Evolutionary conservation across 1,139 yeast genomes (phyloP).

Genomic region (Maudiozyma humilis): DNA sequence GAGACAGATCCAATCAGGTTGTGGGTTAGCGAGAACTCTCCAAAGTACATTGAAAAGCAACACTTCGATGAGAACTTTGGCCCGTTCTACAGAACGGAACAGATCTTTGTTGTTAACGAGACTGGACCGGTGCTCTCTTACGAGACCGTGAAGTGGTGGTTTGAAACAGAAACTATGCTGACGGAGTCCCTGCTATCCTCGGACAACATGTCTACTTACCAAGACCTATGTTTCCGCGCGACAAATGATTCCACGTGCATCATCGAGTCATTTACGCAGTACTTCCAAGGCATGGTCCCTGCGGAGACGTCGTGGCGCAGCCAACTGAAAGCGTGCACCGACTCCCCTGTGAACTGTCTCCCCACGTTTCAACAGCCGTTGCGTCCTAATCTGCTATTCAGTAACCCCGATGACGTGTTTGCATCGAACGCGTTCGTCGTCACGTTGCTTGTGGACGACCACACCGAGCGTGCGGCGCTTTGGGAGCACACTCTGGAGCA

Average conservation of each 20-base stretch:
- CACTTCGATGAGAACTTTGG: slow-evolving; percentile 78
- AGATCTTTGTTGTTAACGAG: slow-evolving; percentile 65
- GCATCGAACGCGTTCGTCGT: slow-evolving; percentile 65
- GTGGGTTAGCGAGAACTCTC: slow-evolving; percentile 85
- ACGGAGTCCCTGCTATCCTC: slow-evolving; percentile 21
- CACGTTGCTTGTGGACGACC: slow-evolving; percentile 57
- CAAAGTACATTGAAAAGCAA: slow-evolving; percentile 57
- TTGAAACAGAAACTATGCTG: slow-evolving; percentile 58
- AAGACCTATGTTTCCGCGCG: slow-evolving; percentile 81
- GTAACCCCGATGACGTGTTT: slow-evolving; percentile 46
- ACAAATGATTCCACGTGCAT: slow-evolving; percentile 65
- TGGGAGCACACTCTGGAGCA: slow-evolving; percentile 63
- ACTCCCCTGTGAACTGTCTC: slow-evolving; percentile 79
- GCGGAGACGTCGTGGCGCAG: slow-evolving; percentile 47
- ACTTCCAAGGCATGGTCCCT: slow-evolving; percentile 65
- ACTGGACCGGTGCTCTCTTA: slow-evolving; percentile 58
- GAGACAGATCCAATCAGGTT: slow-evolving; percentile 75
- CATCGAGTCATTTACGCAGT: slow-evolving; percentile 85
- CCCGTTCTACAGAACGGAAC: slow-evolving; percentile 86
- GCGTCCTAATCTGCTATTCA: slow-evolving; percentile 62
- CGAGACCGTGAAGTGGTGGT: slow-evolving; percentile 81
- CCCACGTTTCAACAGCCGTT: slow-evolving; percentile 90
- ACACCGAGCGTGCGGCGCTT: slow-evolving; percentile 38
- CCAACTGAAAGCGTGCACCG: slow-evolving; percentile 52
- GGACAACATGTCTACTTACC: slow-evolving; percentile 34